Evolutionary conservation across 2,329 filamentous ascomycete species (phyloP).

Genomic region (Penicillium vulpinum): DNA sequence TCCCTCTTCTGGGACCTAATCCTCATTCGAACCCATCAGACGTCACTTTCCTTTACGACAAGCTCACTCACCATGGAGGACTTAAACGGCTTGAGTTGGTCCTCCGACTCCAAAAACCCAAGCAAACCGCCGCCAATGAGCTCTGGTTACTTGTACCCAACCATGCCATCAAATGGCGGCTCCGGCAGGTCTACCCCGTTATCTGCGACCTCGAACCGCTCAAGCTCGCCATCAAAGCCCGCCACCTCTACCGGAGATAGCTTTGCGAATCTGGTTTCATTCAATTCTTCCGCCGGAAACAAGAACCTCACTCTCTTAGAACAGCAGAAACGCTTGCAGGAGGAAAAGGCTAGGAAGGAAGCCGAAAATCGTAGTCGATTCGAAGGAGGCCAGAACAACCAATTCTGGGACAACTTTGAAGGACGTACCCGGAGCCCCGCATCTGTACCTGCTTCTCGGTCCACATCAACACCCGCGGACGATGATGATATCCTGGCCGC

Average conservation of each 20-base stretch:
- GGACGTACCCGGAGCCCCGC: constrained; percentile 48
- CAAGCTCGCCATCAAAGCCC: constrained; percentile 42
- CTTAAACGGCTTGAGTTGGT: constrained; percentile 49
- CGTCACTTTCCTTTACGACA: constrained; percentile 11
- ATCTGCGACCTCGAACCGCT: constrained; percentile 31
- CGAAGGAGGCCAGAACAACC: constrained; percentile 65
- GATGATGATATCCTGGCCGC: constrained; percentile 63
- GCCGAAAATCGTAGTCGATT: constrained; percentile 69
- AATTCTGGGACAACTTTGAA: constrained; percentile 75
- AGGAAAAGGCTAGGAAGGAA: constrained; percentile 73
- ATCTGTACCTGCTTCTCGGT: constrained; percentile 51
- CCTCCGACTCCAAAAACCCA: constrained; percentile 35
- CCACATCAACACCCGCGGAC: constrained; percentile 48
- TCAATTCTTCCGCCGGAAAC: constrained; percentile 47
- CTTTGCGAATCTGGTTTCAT: constrained; percentile 67
- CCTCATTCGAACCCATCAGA: constrained; percentile 26
- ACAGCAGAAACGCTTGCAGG: constrained; percentile 68
- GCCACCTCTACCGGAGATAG: constrained; percentile 48
- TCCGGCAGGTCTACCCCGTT: constrained; percentile 49
- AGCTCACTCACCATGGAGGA: constrained; percentile 45
- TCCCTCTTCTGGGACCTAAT: constrained; percentile 15
- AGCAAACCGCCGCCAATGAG: constrained; percentile 41
- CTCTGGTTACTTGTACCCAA: constrained; percentile 37
- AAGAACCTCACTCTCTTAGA: constrained; percentile 70
- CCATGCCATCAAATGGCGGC: constrained; percentile 37